These are phyloP conservation scores for Neoscytalidium dimidiatum DNA, from an alignment of 2,329 filamentous ascomycete species.

Conservation along the genomic window DNA sequence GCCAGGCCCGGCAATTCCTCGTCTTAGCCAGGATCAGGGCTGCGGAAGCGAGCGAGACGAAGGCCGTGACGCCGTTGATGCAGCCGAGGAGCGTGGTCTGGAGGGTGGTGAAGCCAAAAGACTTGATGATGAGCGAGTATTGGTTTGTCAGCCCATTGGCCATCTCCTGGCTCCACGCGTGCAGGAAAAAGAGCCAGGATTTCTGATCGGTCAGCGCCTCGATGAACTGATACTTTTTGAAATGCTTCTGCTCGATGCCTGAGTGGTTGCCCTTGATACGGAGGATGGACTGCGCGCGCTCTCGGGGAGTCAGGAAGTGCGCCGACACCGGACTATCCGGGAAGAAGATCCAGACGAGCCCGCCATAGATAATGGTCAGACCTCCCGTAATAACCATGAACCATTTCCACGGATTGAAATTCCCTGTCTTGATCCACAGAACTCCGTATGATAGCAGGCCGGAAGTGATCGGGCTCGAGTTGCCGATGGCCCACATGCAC, in stretches of 20 bases:
- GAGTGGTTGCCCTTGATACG: constrained; percentile 40
- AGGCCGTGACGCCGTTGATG: constrained; percentile 24
- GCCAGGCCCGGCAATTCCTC: constrained; percentile 30
- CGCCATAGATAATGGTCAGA: constrained; percentile 37
- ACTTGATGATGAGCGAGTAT: constrained; percentile 44
- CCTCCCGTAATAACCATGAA: constrained; percentile 43
- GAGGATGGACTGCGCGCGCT: constrained; percentile 28
- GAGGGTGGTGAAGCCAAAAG: constrained; percentile 44
- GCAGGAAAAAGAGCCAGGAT: constrained; percentile 39
- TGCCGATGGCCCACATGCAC: constrained; percentile 43
- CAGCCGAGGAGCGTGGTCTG: constrained; percentile 37
- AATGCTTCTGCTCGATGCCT: constrained; percentile 30
- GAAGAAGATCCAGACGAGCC: constrained; percentile 40
- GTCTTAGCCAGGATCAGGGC: constrained; percentile 33
- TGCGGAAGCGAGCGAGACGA: constrained; percentile 31
- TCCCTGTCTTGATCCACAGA: constrained; percentile 18
- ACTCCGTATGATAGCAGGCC: constrained; percentile 29
- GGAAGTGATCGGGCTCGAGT: constrained; percentile 35
- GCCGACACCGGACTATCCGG: constrained; percentile 39
- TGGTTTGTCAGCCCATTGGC: constrained; percentile 43
- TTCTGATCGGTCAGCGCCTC: constrained; percentile 37
- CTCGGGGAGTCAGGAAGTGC: neutral
- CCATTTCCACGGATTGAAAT: constrained; percentile 41
- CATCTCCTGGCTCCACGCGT: constrained; percentile 42
- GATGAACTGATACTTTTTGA: constrained; percentile 33